Evolutionary conservation across 176 grass and related monocot genomes (phyloP), one percentile per base, ranked within the genome.

Genomic region (Lolium rigidum): DNA sequence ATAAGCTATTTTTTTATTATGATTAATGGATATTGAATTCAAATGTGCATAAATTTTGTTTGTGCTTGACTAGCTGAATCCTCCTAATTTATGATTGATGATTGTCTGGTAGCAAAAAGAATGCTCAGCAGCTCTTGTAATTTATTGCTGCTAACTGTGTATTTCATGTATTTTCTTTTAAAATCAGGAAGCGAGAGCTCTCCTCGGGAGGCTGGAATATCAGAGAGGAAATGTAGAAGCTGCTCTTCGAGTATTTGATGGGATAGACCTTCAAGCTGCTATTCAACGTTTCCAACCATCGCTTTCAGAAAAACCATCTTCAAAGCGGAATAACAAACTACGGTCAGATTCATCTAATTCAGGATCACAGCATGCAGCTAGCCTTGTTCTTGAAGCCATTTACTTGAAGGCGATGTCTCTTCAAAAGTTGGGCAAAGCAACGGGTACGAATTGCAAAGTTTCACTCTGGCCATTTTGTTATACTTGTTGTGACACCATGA

Each of bases 341-440:
- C 75, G 78, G 54, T 81, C 90, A 56, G 91, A 84, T 56, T 92
- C 94, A 58, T 84, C 93, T 10, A 87, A 86, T 86, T 90, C 92
- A 18, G 87, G 84, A 79, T 96, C 97, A 22, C 97, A 99, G 61
- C 92, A 96, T 88, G 92, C 97, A 44, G 94, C 97, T 64, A 99
- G 90, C 68, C 97, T 96, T 61, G 92, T 99, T 77, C 90, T 99
- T 55, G 97, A 99, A 89, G 97, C 97, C 61, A 96, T 99, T 87
- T 99, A 96, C 87, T 89, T 96, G 87, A 99, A 97, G 83, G 90
- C 97, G 46, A 94, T 99, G 97, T 96, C 97, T 22, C 90, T 99
- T 57, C 90, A 95, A 59, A 99, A 96, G 74, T 84, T 99, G 81
- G 92, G 88, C 26, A 96, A 91, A 87, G 88, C 92, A 63, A 91